These are phyloP conservation scores for Leishmania lainsoni DNA, from an alignment of 208 protist genomes.

Conservation along the genomic window DNA sequence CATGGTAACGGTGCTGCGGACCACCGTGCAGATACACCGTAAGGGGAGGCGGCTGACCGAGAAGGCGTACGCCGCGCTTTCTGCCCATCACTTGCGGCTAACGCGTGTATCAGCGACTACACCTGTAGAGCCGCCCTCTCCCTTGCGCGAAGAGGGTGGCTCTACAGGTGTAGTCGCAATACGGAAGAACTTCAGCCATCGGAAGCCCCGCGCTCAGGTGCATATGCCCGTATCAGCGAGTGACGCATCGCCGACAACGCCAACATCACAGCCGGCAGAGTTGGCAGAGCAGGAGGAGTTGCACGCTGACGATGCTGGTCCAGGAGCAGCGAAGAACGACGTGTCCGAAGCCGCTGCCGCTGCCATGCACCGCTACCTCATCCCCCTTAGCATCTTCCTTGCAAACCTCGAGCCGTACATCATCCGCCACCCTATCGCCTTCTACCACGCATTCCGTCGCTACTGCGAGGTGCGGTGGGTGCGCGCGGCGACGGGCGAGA, in stretches of 20 bases:
- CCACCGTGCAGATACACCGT: conserved; percentile 21
- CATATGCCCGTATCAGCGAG: not conserved
- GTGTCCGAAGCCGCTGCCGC: conserved; percentile 11
- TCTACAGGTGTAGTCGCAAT: not conserved
- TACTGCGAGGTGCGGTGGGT: conserved; percentile 50
- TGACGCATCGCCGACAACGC: not conserved
- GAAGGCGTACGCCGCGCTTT: conserved; percentile 16
- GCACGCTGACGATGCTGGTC: not conserved
- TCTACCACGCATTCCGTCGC: conserved; percentile 30
- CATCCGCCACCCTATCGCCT: conserved; percentile 25
- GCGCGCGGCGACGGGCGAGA: conserved; percentile 16
- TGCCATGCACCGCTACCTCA: conserved; percentile 23
- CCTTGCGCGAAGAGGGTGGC: not conserved
- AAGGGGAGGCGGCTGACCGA: conserved; percentile 25
- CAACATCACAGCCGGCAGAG: not conserved
- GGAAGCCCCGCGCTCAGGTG: not conserved
- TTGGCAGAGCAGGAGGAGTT: not conserved
- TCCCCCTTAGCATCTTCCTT: conserved; percentile 39
- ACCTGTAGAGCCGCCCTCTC: not conserved
- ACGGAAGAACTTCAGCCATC: not conserved
- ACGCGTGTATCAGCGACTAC: conserved; percentile 3
- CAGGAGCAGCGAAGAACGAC: not conserved
- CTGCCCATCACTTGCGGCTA: conserved; percentile 10
- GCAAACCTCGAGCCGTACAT: conserved; percentile 33
- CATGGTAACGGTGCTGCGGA: conserved; percentile 33